Base-by-base conservation (phyloP, 345 rosid species). In the Ceriops tagal region DNA sequence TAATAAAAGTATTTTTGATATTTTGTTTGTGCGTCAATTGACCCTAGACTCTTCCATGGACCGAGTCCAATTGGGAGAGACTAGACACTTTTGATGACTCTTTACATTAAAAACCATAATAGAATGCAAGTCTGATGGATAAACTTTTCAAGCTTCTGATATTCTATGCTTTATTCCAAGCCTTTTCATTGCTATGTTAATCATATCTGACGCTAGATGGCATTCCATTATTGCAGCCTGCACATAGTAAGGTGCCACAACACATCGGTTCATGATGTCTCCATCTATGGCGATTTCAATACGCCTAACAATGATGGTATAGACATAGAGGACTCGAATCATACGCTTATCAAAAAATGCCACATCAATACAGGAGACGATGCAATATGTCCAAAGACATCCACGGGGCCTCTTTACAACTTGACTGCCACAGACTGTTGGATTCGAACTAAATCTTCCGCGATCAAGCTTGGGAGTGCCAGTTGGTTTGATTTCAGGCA, bases 391-490 rank as follows among this genome's bases (percentile, higher is more conserved):
- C 92, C 97, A 0, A 93, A 93, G 84, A 93, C 98, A 3, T 88
- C 69, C 62, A 80, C 82, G 39, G 84, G 76, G 30, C 96, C 96
- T 18, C 74, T 91, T 22, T 75, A 84, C 71, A 89, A 91, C 82
- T 83, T 93, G 67, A 91, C 89, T 1, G 93, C 83, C 21, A 91
- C 90, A n/a, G 64, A 87, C 79, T 86, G 86, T 78, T 91, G 96
- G 95, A 93, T 93, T 43, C 83, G 89, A 22, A 91, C 98, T 21
- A 93, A 93, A 81, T 91, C 98, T 71, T 89, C 96, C 0, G 97
- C 97, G 1, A 89, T 93, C 81, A 93, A 93, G 79, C 83, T 93
- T 28, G 97, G 97, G n/a, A 93, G 98, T 16, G 97, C 95, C 32
- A 91, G 91, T 70, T 89, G 81, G 86, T 93, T 79, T 18, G 88